A percentile compares a stretch with the other conserved stretches of the same genome.
Evolutionary conservation across 23 red algal species (phyloP).

Genomic region (Gracilaria domingensis): DNA sequence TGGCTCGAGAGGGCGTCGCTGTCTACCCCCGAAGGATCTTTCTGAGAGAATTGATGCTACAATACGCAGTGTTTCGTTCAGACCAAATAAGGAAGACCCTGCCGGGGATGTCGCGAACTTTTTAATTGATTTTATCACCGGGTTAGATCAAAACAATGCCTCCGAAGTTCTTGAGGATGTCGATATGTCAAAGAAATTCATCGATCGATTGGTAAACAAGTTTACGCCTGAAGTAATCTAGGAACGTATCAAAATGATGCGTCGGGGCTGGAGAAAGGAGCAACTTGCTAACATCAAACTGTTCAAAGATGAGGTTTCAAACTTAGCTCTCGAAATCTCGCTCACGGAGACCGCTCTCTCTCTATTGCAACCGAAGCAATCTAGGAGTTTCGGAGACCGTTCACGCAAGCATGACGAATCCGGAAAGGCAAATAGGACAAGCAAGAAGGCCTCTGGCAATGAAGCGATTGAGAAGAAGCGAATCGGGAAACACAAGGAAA

Average conservation of each 20-base stretch:
- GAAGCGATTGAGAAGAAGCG: too few relatives aligned
- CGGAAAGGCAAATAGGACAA: too few relatives aligned
- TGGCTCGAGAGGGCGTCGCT: neutral
- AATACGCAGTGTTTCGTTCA: neutral
- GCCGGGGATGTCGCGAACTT: constrained; percentile 5
- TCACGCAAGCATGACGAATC: too few relatives aligned
- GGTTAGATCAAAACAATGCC: constrained; percentile 21
- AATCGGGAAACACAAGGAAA: neutral
- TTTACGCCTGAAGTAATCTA: too few relatives aligned
- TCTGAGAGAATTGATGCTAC: too few relatives aligned
- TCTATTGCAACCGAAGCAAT: neutral
- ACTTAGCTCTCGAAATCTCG: neutral
- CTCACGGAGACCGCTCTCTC: neutral
- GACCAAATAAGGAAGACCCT: neutral
- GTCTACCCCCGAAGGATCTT: neutral
- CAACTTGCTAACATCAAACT: neutral
- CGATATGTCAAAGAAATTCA: neutral
- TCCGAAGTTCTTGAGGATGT: constrained; percentile 4
- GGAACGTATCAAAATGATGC: too few relatives aligned
- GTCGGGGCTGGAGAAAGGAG: neutral
- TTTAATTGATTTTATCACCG: neutral
- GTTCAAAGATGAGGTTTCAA: neutral
- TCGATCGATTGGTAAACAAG: too few relatives aligned
- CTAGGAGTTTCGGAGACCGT: neutral
- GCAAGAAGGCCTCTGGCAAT: neutral